Base-by-base conservation (phyloP, 2,329 filamentous ascomycete genomes). In the Botrytis paeoniae region DNA sequence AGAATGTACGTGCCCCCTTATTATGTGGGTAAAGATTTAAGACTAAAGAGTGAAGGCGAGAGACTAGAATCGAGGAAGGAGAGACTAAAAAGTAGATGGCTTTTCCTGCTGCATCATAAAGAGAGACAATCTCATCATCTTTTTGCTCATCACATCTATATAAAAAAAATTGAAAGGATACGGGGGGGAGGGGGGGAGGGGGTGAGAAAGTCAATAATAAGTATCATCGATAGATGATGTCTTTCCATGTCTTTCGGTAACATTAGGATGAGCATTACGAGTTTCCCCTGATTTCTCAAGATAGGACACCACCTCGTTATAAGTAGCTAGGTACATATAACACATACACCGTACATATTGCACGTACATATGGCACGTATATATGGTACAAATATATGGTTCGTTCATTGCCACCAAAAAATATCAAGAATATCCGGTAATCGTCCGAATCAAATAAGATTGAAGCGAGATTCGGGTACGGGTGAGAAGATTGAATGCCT, bases 81-180 rank as follows among this genome's bases (percentile, higher is more conserved):
- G 61, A 43, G 7, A 32, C n/a, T 32, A 64, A 37, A 41, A 20
- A 41, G 25, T 41, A 43, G 37, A 63, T 41, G 37, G 35, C 45
- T 20, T 45, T 16, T 68, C 37, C 45, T 68, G 45, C 48, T 54
- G 64, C 48, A 57, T 68, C 45, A 41, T 29, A 57, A 68, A 57
- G 35, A 57, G 65, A 68, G 35, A 68, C 48, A 68, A 68, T 68
- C 64, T 57, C 48, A 69, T 69, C 65, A 69, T 68, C 65, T 4
- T 43, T 43, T n/a, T 69, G 48, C 65, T 69, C 65, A 69, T 69
- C 48, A 43, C 65, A 57, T 59, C 48, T 57, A 20, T 51, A 37
- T 37, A 37, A 43, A 20, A 37, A 32, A 25, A 57, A 41, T 32
- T 20, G 51, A 69, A 57, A 18, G 32, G 32, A 22, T 35, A 61